Percentiles rank a stretch among this genome's conserved stretches.
Evolutionary conservation across 139 green algal species (phyloP).

Genomic region (Haematococcus lacustris): DNA sequence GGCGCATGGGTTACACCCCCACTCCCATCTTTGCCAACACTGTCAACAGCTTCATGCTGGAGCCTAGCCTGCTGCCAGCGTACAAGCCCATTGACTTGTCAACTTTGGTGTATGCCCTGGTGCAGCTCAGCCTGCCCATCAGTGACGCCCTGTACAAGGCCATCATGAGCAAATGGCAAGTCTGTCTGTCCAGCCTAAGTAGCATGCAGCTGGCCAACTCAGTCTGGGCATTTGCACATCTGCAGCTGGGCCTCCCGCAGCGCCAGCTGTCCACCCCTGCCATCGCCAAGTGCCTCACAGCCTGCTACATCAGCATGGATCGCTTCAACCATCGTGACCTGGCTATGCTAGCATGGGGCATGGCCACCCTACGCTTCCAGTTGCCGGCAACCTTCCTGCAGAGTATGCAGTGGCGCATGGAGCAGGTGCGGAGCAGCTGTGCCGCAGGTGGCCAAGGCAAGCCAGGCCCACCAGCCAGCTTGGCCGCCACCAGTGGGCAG

Average conservation of each 20-base stretch:
- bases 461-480: too few species aligned
- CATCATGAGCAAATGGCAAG: background rate
- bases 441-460: too few species aligned
- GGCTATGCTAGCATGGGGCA: background rate
- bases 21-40: background rate
- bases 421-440: too few species aligned
- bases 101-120: conserved; percentile 8
- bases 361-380: background rate
- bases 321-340: conserved; percentile 3
- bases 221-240: background rate
- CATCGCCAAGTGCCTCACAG: background rate
- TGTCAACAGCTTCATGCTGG: background rate
- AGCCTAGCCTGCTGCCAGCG: background rate
- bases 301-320: conserved; percentile 1
- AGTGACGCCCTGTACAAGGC: background rate
- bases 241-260: background rate
- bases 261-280: background rate
- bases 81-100: conserved; percentile 11
- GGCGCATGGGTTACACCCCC: conserved; percentile 5
- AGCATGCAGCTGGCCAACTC: conserved; percentile 2
- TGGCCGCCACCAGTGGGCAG: too few species aligned
- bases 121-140: conserved; percentile 7
- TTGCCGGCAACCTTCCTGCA: background rate
- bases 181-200: background rate
- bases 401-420: background rate